Percentiles rank a stretch among this genome's conserved stretches.
Conservation (phyloP, 768 basidiomycete genomes). For the Xanthoconium purpureum region DNA sequence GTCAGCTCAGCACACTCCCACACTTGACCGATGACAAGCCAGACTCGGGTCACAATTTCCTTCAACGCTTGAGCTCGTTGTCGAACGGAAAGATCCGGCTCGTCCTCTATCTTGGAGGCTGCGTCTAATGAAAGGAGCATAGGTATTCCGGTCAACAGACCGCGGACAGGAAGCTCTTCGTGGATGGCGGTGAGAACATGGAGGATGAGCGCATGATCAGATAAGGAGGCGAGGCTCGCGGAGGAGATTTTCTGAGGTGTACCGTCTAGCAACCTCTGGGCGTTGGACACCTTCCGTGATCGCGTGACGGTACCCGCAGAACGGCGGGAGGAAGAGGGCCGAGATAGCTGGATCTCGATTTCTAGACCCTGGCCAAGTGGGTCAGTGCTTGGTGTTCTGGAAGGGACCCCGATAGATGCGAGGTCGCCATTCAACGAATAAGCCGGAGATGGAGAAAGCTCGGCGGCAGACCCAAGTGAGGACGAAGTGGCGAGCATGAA, state of each 20-base stretch:
- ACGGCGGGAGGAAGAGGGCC: slow-evolving; percentile 41
- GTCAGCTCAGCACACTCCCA: slow-evolving; percentile 64
- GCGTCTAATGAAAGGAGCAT: slow-evolving; percentile 78
- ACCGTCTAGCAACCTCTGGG: slow-evolving; percentile 50
- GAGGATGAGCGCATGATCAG: slow-evolving; percentile 73
- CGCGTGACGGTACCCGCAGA: slow-evolving; percentile 51
- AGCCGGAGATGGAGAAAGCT: slow-evolving; percentile 41
- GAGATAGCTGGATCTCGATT: slow-evolving; percentile 27
- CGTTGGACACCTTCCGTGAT: slow-evolving; percentile 54
- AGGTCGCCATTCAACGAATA: slow-evolving; percentile 34
- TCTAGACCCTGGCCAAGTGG: slow-evolving; percentile 21
- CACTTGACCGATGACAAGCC: slow-evolving; percentile 64
- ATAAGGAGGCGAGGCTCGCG: slow-evolving; percentile 54
- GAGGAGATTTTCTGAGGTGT: slow-evolving; percentile 42
- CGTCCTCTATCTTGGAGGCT: slow-evolving; percentile 44
- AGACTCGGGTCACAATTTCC: slow-evolving; percentile 61
- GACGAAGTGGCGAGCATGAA: slow-evolving; percentile 77
- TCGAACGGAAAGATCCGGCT: slow-evolving; percentile 36
- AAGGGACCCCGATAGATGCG: slow-evolving; percentile 26
- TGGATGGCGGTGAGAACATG: slow-evolving; percentile 66
- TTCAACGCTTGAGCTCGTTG: slow-evolving; percentile 54
- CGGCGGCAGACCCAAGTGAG: slow-evolving; percentile 48
- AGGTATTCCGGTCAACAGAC: slow-evolving; percentile 73
- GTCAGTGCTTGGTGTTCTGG: slow-evolving; percentile 34
- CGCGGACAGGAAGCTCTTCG: slow-evolving; percentile 69